Evolutionary conservation across 495 filamentous ascomycete genomes (phyloP).

Genomic region (Viridothelium virens): DNA sequence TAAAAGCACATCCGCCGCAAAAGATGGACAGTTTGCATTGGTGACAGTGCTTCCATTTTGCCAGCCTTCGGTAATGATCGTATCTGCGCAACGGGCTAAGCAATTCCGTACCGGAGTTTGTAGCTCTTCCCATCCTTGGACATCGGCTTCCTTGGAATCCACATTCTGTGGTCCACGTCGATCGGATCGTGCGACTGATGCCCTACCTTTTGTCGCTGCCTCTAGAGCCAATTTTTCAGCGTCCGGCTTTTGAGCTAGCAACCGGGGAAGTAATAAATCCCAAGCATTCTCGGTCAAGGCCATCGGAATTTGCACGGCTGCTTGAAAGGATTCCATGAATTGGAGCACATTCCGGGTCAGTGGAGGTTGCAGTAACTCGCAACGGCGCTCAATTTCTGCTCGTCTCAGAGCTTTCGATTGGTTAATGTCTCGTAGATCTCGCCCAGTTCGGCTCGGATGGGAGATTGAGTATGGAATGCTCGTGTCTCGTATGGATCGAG

Average conservation of each 20-base stretch:
- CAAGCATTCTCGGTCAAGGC: conserved; percentile 58
- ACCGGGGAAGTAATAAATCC: conserved; percentile 55
- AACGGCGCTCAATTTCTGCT: conserved; percentile 61
- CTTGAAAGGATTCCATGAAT: conserved; percentile 62
- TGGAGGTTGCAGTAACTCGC: conserved; percentile 53
- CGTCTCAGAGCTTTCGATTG: conserved; percentile 52
- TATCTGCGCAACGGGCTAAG: conserved; percentile 55
- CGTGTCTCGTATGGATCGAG: neutral
- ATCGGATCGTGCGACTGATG: conserved; percentile 36
- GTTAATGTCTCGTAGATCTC: conserved; percentile 41
- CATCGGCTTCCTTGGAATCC: conserved; percentile 47
- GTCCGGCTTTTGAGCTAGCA: conserved; percentile 53
- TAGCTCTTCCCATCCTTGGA: conserved; percentile 59
- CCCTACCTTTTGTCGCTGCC: conserved; percentile 38
- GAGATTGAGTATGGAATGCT: neutral
- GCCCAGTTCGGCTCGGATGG: conserved; percentile 28
- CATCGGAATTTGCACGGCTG: conserved; percentile 56
- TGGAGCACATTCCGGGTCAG: conserved; percentile 49
- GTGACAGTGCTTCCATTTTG: conserved; percentile 47
- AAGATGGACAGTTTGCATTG: conserved; percentile 51
- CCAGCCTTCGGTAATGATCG: conserved; percentile 55
- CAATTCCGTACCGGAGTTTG: conserved; percentile 54
- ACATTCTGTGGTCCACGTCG: conserved; percentile 37
- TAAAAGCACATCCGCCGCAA: conserved; percentile 59
- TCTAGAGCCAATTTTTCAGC: conserved; percentile 45